Evolutionary conservation across 1,139 yeast genomes (phyloP).

Genomic region (Pneumocystis jirovecii): DNA sequence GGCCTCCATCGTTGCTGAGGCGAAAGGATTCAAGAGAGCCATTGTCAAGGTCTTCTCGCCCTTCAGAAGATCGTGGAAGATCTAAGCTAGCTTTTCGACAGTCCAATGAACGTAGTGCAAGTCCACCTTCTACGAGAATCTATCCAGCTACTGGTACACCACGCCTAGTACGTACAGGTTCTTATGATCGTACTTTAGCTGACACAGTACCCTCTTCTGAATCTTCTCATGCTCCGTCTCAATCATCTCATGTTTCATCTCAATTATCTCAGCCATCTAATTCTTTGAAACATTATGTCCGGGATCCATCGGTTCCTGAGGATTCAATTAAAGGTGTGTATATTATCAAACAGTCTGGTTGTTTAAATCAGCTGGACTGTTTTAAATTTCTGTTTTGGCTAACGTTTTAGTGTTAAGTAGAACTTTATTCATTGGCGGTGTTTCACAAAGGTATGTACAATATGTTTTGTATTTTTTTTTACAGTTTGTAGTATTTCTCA

Average conservation of each 20-base stretch:
- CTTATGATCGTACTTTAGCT: slow-evolving; percentile 1
- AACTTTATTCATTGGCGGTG: slow-evolving; percentile 88
- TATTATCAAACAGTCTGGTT: slow-evolving; percentile 25
- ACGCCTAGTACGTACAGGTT: slow-evolving; percentile 1
- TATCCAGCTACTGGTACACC: slow-evolving; percentile 7
- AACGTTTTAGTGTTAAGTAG: slow-evolving; percentile 26
- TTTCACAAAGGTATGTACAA: slow-evolving; percentile 35
- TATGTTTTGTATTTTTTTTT: neutral
- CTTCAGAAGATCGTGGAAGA: neutral
- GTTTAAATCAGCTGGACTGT: neutral
- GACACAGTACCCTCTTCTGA: neutral
- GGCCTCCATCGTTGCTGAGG: neutral
- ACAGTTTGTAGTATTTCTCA: slow-evolving; percentile 46
- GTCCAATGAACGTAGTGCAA: neutral
- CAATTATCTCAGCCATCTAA: slow-evolving; percentile 10
- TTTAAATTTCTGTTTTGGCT: neutral
- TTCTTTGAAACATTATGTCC: slow-evolving; percentile 42
- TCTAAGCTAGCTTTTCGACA: neutral
- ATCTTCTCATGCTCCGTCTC: neutral
- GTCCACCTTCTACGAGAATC: slow-evolving; percentile 2
- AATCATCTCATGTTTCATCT: neutral
- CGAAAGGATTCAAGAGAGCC: neutral
- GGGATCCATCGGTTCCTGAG: slow-evolving; percentile 55
- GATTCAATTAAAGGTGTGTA: slow-evolving; percentile 69
- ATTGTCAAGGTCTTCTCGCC: neutral